Conservation (phyloP, 371 early-diverging fungal species). For the Actinomortierella ambigua region DNA sequence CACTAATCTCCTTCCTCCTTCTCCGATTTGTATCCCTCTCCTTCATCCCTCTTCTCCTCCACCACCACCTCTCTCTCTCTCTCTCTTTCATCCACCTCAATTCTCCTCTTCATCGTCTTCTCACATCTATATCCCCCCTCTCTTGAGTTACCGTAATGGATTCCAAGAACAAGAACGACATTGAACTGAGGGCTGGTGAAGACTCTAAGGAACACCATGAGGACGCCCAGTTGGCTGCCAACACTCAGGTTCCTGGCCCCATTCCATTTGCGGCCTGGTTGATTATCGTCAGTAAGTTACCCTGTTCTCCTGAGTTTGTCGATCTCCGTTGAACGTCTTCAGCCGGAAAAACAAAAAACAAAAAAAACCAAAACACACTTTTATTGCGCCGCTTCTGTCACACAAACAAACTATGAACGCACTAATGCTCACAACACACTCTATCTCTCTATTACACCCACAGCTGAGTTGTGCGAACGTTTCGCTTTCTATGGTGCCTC, state of each 20-base stretch:
- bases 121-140: slow-evolving; percentile 4
- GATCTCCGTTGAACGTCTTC: slow-evolving; percentile 1
- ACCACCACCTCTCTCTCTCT: not conserved
- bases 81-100: not conserved
- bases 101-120: not conserved
- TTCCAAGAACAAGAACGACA: slow-evolving; percentile 35
- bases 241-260: slow-evolving; percentile 48
- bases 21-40: not conserved
- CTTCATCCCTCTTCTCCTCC: not conserved
- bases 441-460: not conserved
- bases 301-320: not conserved
- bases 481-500: slow-evolving; percentile 80
- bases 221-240: slow-evolving; percentile 7
- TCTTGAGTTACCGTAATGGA: slow-evolving; percentile 10
- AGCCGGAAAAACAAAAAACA: slow-evolving; percentile 34
- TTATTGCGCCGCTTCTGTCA: not conserved
- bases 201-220: slow-evolving; percentile 29
- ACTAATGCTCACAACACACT: not conserved
- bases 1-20: slow-evolving; percentile 1
- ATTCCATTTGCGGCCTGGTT: slow-evolving; percentile 59
- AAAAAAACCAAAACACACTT: not conserved
- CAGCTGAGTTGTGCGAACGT: slow-evolving; percentile 68
- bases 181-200: slow-evolving; percentile 22
- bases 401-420: not conserved
- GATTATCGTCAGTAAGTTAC: slow-evolving; percentile 54